Conservation (phyloP, 2,329 filamentous ascomycete species). For the Botrytis medusae region DNA sequence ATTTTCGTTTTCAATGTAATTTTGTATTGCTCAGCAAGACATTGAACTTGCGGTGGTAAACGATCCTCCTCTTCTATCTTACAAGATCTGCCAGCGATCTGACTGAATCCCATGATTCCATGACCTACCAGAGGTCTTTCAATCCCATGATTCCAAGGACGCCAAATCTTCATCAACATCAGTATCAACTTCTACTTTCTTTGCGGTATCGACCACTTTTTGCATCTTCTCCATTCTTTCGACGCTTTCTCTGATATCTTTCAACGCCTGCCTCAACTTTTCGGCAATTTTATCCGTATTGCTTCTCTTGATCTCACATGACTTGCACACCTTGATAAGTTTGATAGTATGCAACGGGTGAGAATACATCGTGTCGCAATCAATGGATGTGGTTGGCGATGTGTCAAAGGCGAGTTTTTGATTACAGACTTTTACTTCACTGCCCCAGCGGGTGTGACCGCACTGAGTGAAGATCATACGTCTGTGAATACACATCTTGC, state of each 20-base stretch:
- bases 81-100: constrained; percentile 10
- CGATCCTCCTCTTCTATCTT: constrained; percentile 2
- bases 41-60: constrained; percentile 2
- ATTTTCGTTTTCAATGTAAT: constrained; percentile 4
- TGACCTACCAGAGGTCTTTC: neutral
- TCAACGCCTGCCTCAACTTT: constrained; percentile 10
- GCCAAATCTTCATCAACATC: neutral
- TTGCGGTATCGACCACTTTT: neutral
- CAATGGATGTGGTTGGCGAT: neutral
- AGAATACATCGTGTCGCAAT: constrained; percentile 11
- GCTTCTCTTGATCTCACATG: constrained; percentile 1
- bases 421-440: neutral
- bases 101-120: neutral
- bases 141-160: constrained; percentile 14
- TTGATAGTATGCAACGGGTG: constrained; percentile 16
- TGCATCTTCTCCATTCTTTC: constrained; percentile 17
- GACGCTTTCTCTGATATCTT: constrained; percentile 11
- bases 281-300: neutral
- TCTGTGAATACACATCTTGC: constrained; percentile 12
- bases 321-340: neutral
- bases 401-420: neutral
- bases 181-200: neutral
- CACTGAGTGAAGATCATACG: constrained; percentile 3
- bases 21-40: constrained; percentile 11
- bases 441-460: constrained; percentile 1